These are phyloP conservation scores for Grosmannia penicillata DNA, from an alignment of 2,329 filamentous ascomycete genomes.

Conservation along the genomic window DNA sequence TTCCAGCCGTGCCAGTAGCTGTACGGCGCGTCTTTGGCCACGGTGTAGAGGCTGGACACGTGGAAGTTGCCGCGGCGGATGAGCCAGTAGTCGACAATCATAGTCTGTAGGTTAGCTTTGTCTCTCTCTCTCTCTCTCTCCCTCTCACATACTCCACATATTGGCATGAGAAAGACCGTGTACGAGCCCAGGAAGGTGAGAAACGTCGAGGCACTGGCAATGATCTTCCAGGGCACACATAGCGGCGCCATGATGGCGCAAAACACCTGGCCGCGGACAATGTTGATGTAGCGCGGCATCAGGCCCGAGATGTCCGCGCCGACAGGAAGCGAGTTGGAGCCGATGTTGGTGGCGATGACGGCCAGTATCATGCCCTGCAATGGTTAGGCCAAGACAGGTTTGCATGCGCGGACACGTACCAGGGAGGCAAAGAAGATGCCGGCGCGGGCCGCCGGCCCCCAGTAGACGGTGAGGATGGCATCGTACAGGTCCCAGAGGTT, in stretches of 20 bases:
- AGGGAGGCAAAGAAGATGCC: slow-evolving; percentile 21
- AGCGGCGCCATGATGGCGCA: slow-evolving; percentile 21
- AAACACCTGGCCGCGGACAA: slow-evolving; percentile 24
- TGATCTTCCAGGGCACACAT: slow-evolving; percentile 26
- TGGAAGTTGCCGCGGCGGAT: slow-evolving; percentile 6
- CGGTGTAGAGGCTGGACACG: slow-evolving; percentile 1
- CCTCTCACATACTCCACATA: slow-evolving; percentile 11
- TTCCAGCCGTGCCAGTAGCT: slow-evolving; percentile 19
- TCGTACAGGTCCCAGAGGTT: slow-evolving; percentile 28
- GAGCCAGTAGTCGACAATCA: slow-evolving; percentile 12
- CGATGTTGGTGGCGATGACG: slow-evolving; percentile 24
- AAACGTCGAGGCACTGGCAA: slow-evolving; percentile 23
- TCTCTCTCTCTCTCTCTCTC: background rate
- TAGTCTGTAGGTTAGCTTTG: slow-evolving; percentile 1
- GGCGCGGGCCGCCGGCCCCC: slow-evolving; percentile 20
- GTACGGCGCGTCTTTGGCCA: slow-evolving; percentile 5
- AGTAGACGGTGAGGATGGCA: slow-evolving; percentile 23
- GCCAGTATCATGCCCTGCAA: slow-evolving; percentile 14
- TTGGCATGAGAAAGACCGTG: slow-evolving; percentile 24
- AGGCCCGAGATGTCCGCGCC: slow-evolving; percentile 25
- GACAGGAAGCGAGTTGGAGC: slow-evolving; percentile 24
- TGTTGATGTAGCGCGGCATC: slow-evolving; percentile 25
- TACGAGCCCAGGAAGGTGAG: slow-evolving; percentile 26
- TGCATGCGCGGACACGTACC: background rate
- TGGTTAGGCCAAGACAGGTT: background rate